Conservation (phyloP, 306 rosid genomes). For the Acacia acuminata region DNA sequence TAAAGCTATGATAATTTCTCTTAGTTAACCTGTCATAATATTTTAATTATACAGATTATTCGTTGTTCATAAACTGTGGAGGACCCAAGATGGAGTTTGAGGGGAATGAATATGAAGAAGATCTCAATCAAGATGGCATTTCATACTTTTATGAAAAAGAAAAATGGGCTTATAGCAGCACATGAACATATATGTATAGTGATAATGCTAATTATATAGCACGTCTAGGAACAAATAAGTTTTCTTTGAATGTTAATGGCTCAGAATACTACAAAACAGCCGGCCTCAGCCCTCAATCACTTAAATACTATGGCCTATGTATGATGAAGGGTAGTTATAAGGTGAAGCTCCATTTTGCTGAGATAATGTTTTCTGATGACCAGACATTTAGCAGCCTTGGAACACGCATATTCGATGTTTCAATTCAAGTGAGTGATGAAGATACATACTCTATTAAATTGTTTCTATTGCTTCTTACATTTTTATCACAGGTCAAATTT, state of each 20-base stretch:
- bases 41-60: slow-evolving; percentile 43
- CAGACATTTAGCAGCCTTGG: slow-evolving; percentile 51
- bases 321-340: slow-evolving; percentile 63
- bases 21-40: slow-evolving; percentile 4
- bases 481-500: background rate
- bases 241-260: background rate
- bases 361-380: slow-evolving; percentile 54
- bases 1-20: background rate
- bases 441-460: background rate
- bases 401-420: slow-evolving; percentile 65
- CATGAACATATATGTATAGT: slow-evolving; percentile 41
- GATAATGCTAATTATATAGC: slow-evolving; percentile 2
- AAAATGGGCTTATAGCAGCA: slow-evolving; percentile 75
- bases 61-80: slow-evolving; percentile 32
- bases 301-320: slow-evolving; percentile 73
- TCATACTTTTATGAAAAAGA: slow-evolving; percentile 34
- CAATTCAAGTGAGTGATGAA: slow-evolving; percentile 70
- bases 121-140: slow-evolving; percentile 29
- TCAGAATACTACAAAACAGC: background rate
- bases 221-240: background rate
- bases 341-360: slow-evolving; percentile 77
- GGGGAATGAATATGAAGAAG: slow-evolving; percentile 50
- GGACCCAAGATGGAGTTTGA: slow-evolving; percentile 32
- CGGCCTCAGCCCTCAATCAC: slow-evolving; percentile 38
- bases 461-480: background rate